These are phyloP conservation scores for Triticum timopheevii DNA, from an alignment of 176 grass and related monocot genomes.

Conservation along the genomic window DNA sequence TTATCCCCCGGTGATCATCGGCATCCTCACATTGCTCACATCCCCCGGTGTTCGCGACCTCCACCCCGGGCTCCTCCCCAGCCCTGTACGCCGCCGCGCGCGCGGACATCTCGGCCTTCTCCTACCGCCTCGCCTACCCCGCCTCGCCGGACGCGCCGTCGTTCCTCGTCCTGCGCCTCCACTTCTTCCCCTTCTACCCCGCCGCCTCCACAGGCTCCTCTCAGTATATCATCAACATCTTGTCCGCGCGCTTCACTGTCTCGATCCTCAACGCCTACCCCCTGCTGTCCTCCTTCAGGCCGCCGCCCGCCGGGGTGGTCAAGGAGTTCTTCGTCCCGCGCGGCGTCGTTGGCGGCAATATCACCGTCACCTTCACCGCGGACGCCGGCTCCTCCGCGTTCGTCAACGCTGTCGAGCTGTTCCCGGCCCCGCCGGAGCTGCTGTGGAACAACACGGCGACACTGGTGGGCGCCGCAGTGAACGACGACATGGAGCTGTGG, in stretches of 20 bases:
- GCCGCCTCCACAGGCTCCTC: not conserved
- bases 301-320: constrained; percentile 26
- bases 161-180: constrained; percentile 66
- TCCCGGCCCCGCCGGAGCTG: constrained; percentile 37
- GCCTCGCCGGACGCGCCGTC: not conserved
- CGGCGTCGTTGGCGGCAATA: not conserved
- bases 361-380: constrained; percentile 34
- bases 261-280: constrained; percentile 15
- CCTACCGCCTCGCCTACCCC: constrained; percentile 27
- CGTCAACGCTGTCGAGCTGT: constrained; percentile 56
- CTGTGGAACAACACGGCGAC: not conserved
- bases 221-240: not conserved
- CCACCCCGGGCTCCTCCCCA: not conserved
- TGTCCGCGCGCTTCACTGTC: constrained; percentile 46
- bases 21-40: too few relatives aligned
- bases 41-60: not conserved
- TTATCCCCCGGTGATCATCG: too few relatives aligned
- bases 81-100: constrained; percentile 60
- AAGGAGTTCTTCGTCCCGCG: constrained; percentile 71
- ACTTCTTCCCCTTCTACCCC: constrained; percentile 56
- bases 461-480: not conserved
- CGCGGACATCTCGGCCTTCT: constrained; percentile 12
- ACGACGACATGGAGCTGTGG: not conserved
- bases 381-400: constrained; percentile 22
- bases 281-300: constrained; percentile 44